Evolutionary conservation across 306 rosid species (phyloP), one percentile per base, ranked within the genome.

Genomic region (Citrullus mucosospermus): DNA sequence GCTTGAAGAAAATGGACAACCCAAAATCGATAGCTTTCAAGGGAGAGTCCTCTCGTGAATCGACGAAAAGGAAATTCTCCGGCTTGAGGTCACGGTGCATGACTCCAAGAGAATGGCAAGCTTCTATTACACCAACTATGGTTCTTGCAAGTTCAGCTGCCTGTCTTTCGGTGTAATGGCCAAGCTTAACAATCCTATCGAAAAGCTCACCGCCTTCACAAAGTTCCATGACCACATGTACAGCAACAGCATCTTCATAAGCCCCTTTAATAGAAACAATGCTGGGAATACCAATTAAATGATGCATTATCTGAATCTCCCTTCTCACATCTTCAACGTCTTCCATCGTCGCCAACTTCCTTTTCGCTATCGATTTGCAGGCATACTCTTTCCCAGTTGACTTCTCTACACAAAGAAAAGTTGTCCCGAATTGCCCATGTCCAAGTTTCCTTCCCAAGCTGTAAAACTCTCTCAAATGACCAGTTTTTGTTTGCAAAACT

Each of bases 61-160:
- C 85, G 22, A 91, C 88, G 41, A 94, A 94, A 74, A 94, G 93
- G 63, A 94, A 94, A 76, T 92, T 94, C 87, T 94, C 98, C 0
- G 98, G 98, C 85, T 94, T 94, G 58, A 94, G 96, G 80, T 94
- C 98, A 2, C 98, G 89, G 76, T 94, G 98, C 98, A 94, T 94
- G 14, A 94, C 98, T 46, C 98, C 97, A 39, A 92, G 87, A 72
- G 96, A 83, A 81, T 94, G 98, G 79, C 98, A 94, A n/a, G 92
- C 85, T 81, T 94, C 90, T 74, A 92, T 84, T 16, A 90, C 96
- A 69, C 93, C 92, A 60, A 92, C 91, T 7, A 94, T 85, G 55
- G 89, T 91, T 87, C 90, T 85, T 12, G 91, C 87, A 38, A 94
- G 83, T 20, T 80, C 82, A 30, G 98, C 97, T 9, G 98, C 98